Percentiles rank a stretch among this genome's conserved stretches.
phyloP scores from a whole-genome alignment of 2,329 filamentous ascomycete species.

The Annulohypoxylon truncatum region DNA sequence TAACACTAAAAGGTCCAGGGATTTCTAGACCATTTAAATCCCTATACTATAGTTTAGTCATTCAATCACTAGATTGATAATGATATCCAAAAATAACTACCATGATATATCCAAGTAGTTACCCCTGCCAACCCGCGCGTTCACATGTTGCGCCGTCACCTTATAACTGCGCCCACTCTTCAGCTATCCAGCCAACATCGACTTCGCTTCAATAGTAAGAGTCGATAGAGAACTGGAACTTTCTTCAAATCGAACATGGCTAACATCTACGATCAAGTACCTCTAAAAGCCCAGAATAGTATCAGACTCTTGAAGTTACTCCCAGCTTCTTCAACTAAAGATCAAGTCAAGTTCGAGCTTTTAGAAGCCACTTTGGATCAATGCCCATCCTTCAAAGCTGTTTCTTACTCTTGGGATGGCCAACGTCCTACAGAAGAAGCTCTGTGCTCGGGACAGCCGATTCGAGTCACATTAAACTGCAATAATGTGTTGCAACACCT shows the following conservation, averaged over 20 bases:
- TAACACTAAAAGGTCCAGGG: background rate
- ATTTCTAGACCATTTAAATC: background rate
- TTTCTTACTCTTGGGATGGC: background rate
- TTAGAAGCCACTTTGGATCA: background rate
- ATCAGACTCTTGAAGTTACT: background rate
- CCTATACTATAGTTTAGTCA: background rate
- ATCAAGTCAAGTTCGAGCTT: background rate
- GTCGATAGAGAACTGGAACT: background rate
- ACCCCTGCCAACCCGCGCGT: slow-evolving; percentile 1
- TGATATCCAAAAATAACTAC: background rate
- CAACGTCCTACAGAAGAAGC: background rate
- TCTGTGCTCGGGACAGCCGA: background rate
- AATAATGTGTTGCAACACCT: background rate
- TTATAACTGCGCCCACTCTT: background rate
- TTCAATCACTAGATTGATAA: background rate
- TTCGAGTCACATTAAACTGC: background rate
- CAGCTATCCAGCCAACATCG: background rate
- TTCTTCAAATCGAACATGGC: slow-evolving; percentile 1
- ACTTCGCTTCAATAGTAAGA: background rate
- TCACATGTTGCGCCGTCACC: background rate
- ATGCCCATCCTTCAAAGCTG: background rate
- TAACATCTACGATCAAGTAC: slow-evolving; percentile 3
- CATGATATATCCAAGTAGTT: too few species aligned
- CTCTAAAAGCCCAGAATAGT: background rate
- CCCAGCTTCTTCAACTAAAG: background rate